Evolutionary conservation across 371 early-diverging fungal species (phyloP).

Genomic region (Mucor circinelloides): DNA sequence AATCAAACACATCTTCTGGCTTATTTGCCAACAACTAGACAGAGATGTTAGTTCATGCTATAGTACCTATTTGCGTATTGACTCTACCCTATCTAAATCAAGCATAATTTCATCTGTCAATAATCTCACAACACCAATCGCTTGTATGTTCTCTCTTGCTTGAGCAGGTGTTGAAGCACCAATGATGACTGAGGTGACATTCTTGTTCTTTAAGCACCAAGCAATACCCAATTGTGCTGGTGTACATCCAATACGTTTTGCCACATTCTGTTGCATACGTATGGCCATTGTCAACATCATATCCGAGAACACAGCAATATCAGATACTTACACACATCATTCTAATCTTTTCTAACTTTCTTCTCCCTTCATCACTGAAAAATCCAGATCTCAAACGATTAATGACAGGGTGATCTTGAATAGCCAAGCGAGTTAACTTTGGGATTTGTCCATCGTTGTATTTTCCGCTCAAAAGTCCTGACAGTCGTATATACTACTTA

Average conservation of each 20-base stretch:
- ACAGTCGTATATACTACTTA: neutral
- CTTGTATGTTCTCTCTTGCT: slow-evolving; percentile 75
- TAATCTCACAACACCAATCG: slow-evolving; percentile 58
- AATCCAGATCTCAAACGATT: slow-evolving; percentile 61
- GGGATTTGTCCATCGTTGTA: slow-evolving; percentile 74
- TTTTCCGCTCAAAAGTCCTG: slow-evolving; percentile 72
- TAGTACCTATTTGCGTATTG: neutral
- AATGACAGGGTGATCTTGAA: slow-evolving; percentile 67
- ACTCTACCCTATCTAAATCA: slow-evolving; percentile 57
- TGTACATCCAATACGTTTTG: slow-evolving; percentile 66
- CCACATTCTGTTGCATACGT: slow-evolving; percentile 48
- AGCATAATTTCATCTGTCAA: slow-evolving; percentile 71
- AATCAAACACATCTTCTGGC: slow-evolving; percentile 68
- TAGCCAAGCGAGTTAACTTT: slow-evolving; percentile 69
- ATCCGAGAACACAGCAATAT: neutral
- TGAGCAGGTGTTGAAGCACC: slow-evolving; percentile 77
- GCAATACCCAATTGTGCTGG: slow-evolving; percentile 81
- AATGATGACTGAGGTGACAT: slow-evolving; percentile 64
- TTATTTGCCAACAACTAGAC: slow-evolving; percentile 67
- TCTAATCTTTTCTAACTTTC: slow-evolving; percentile 54
- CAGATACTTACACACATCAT: slow-evolving; percentile 47
- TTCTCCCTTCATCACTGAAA: slow-evolving; percentile 65
- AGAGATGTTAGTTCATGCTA: neutral
- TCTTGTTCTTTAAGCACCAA: slow-evolving; percentile 75
- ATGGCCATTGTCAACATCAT: neutral